Evolutionary conservation across 345 rosid genomes (phyloP), one percentile per base, ranked within the genome.

Genomic region (Melaleuca alternifolia): DNA sequence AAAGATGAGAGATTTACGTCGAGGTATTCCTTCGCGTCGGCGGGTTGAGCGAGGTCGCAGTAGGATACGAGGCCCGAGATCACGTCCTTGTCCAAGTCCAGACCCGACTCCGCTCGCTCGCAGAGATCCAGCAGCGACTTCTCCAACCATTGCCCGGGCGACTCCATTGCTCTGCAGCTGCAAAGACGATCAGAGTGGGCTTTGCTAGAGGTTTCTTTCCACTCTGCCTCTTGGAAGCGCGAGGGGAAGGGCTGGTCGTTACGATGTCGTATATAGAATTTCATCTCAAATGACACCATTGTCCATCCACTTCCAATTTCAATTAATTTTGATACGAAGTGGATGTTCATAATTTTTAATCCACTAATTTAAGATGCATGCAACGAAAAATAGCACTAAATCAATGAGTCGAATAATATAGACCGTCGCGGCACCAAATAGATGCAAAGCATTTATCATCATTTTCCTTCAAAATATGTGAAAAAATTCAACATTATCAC

Each of bases 21-120:
- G 87, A 97, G 98, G 87, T 97, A 97, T 86, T 96, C 99, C 88
- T 96, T 95, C 87, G 99, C 98, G 85, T 97, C 99, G 56, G 93
- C 92, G 50, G 98, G 98, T 71, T 93, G 95, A 92, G 98, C 98
- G 50, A 96, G 90, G 53, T 96, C 97, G 90, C 99, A 97, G 71
- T 97, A 96, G 44, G 98, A 96, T 89, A 96, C 98, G 26, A 96
- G 88, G 54, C 98, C 98, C 65, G 99, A 95, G 87, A 96, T 94
- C 1, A 96, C 88, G 61, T 94, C 96, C 51, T 87, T 56, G 86
- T 96, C 98, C 86, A 92, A 93, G 92, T 93, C 97, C 91, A 95
- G 94, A 89, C 95, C 97, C 86, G 95, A 88, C 24, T 94, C 93
- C 9, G 87, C 85, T 88, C 90, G 90, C 88, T 88, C 53, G 92